Conservation (phyloP, 352 stramenopile genomes). For the Albugo candida region DNA sequence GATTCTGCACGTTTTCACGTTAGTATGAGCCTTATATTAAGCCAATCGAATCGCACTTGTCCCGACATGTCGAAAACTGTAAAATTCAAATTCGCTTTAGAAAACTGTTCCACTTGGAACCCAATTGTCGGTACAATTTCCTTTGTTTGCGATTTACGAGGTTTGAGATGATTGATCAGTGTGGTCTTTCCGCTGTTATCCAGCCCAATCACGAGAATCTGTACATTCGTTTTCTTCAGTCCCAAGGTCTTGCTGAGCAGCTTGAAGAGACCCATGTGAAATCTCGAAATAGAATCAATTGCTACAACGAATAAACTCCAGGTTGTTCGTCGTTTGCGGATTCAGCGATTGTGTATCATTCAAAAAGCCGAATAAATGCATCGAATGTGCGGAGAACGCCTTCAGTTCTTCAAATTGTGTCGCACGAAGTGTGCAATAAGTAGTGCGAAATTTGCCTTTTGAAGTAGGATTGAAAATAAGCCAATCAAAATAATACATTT, state of each 20-base stretch:
- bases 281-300: background rate
- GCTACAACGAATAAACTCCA: no score
- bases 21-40: background rate
- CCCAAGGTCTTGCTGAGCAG: constrained; percentile 48
- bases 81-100: constrained; percentile 82
- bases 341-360: no score
- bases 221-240: constrained; percentile 65
- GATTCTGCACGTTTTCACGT: constrained; percentile 17
- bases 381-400: no score
- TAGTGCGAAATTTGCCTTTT: no score
- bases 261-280: constrained; percentile 72
- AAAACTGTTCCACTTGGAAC: constrained; percentile 81
- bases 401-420: no score
- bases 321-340: no score
- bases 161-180: constrained; percentile 84
- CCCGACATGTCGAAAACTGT: constrained; percentile 84
- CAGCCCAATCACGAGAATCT: constrained; percentile 77
- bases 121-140: constrained; percentile 80
- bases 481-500: no score
- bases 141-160: constrained; percentile 58
- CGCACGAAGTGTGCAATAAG: no score
- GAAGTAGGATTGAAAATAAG: no score
- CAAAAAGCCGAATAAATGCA: no score
- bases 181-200: constrained; percentile 86
- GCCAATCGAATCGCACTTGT: constrained; percentile 9